Percentiles rank a stretch among this genome's conserved stretches.
These are phyloP conservation scores for Penicillium sp. DNA, from an alignment of 2,329 filamentous ascomycete genomes.

Conservation along the genomic window DNA sequence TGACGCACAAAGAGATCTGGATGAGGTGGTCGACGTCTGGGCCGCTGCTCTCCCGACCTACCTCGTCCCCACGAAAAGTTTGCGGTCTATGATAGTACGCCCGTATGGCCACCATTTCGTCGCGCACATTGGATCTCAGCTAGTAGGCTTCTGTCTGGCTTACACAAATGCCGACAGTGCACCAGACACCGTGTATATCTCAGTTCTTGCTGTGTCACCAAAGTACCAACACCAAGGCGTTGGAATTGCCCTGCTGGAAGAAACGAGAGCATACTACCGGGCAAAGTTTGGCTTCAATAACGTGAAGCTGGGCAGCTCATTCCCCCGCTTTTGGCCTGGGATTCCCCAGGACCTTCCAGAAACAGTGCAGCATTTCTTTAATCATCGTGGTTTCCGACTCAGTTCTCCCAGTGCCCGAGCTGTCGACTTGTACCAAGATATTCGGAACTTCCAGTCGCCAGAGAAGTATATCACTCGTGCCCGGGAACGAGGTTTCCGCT, in stretches of 20 bases:
- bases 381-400: slow-evolving; percentile 43
- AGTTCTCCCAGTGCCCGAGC: slow-evolving; percentile 27
- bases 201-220: slow-evolving; percentile 41
- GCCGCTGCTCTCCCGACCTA: slow-evolving; percentile 40
- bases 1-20: slow-evolving; percentile 28
- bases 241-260: slow-evolving; percentile 39
- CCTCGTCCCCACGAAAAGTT: slow-evolving; percentile 27
- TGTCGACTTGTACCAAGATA: slow-evolving; percentile 44
- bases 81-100: slow-evolving; percentile 31
- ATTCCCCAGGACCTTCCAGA: slow-evolving; percentile 42
- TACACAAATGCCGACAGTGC: slow-evolving; percentile 31
- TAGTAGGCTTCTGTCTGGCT: slow-evolving; percentile 42
- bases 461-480: slow-evolving; percentile 40
- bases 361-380: slow-evolving; percentile 41
- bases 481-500: slow-evolving; percentile 37
- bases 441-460: slow-evolving; percentile 37
- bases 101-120: slow-evolving; percentile 37
- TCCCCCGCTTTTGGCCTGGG: slow-evolving; percentile 50
- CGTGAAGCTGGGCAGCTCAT: slow-evolving; percentile 32
- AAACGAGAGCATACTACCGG: slow-evolving; percentile 30
- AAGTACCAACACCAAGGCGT: slow-evolving; percentile 38
- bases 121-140: slow-evolving; percentile 26
- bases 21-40: slow-evolving; percentile 36
- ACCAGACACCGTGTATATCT: slow-evolving; percentile 32
- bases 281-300: slow-evolving; percentile 26